Evolutionary conservation across 1,139 yeast species (phyloP).

Genomic region (Pneumocystis wakefieldiae): DNA sequence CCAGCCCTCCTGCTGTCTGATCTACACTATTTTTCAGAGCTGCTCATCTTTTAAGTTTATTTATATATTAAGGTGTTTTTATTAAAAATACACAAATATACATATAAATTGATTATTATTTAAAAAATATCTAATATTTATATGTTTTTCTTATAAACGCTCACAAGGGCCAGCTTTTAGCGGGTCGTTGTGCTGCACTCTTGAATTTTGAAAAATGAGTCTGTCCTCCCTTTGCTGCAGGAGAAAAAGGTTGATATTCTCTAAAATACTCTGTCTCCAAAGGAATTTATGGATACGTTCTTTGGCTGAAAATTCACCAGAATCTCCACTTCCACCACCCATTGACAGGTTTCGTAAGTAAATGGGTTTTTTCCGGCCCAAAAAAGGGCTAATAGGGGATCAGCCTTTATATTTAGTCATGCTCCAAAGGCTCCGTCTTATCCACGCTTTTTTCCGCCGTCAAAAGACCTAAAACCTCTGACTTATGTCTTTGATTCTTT

Average conservation of each 20-base stretch:
- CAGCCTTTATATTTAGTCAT: neutral
- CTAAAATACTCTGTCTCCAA: neutral
- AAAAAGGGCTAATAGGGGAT: neutral
- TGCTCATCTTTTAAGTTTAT: too few species aligned
- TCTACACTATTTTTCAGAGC: too few species aligned
- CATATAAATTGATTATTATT: neutral
- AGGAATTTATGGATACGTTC: neutral
- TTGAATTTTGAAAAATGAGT: neutral
- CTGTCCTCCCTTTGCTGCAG: neutral
- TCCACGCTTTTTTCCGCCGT: neutral
- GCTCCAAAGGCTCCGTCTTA: neutral
- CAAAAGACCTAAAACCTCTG: neutral
- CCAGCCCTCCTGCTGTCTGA: too few species aligned
- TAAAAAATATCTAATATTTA: neutral
- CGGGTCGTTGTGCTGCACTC: neutral
- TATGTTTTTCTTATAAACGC: too few species aligned
- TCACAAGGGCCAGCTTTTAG: neutral
- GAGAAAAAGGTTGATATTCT: neutral
- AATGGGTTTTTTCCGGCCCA: neutral
- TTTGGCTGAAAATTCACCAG: neutral
- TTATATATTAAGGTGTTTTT: too few species aligned
- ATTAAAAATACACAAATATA: too few species aligned
- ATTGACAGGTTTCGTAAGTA: neutral
- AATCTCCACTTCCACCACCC: neutral
- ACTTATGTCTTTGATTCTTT: neutral